Evolutionary conservation across 2,329 filamentous ascomycete species (phyloP).

Genomic region (Talaromyces sp.): DNA sequence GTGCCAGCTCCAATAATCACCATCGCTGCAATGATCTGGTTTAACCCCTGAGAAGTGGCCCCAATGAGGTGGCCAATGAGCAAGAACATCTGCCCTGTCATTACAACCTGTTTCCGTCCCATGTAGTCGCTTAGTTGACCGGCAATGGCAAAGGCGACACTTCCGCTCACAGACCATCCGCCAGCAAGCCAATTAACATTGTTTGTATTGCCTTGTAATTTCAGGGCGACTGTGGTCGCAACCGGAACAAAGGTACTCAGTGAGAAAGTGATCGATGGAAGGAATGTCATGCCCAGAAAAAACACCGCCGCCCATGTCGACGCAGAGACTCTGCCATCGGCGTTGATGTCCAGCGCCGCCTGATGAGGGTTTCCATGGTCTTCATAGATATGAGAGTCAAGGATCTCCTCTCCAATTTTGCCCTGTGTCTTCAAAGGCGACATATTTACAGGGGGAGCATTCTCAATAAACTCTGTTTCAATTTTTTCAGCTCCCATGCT

Average conservation of each 20-base stretch:
- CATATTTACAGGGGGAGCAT: neutral
- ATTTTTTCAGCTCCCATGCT: neutral
- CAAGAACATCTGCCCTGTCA: neutral
- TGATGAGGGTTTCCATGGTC: neutral
- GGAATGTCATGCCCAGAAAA: neutral
- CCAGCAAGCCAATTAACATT: neutral
- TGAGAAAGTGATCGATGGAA: neutral
- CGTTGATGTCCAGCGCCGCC: neutral
- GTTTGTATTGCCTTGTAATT: neutral
- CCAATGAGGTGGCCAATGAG: neutral
- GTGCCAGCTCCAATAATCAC: neutral
- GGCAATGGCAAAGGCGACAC: constrained; percentile 9
- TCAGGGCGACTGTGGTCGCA: neutral
- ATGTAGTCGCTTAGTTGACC: constrained; percentile 9
- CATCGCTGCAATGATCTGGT: neutral
- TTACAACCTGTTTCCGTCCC: neutral
- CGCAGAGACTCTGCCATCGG: neutral
- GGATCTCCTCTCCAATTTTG: neutral
- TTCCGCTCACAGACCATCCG: constrained; percentile 1
- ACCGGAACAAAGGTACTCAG: neutral
- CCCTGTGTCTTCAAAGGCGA: neutral
- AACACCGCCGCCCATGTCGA: neutral
- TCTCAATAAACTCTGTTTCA: neutral
- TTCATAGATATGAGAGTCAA: neutral
- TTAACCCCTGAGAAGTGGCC: neutral